Base-by-base conservation (phyloP, 2,329 filamentous ascomycete genomes). In the Fusarium virguliforme region DNA sequence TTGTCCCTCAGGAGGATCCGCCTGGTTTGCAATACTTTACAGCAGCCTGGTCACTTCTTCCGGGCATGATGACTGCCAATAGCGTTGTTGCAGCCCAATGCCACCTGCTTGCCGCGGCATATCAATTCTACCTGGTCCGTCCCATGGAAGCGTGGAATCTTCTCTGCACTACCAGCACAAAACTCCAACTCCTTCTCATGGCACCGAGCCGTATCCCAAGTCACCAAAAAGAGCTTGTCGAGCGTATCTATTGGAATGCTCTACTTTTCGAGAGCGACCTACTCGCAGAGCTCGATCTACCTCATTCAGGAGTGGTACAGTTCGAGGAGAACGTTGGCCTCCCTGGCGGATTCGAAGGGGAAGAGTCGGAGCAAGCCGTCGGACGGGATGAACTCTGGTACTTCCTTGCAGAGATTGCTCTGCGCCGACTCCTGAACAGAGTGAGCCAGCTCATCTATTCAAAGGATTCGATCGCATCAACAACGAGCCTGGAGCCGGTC, bases 371-470 rank as follows among this genome's bases (percentile, higher is more conserved):
- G 70, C 83, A 87, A 7, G 88, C 89, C 8, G 92, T 90, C 8
- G 92, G 91, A 12, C 88, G 89, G 54, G 93, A 95, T 74, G 92
- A 95, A 65, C 84, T 95, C 13, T 95, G 93, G 92, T 96, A 96
- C 77, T 95, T 95, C 74, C 83, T 95, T 32, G 93, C 93, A 38
- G 93, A 95, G 76, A 95, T 96, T 68, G 93, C 92, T 5, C 83
- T 96, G 12, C 88, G 93, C 50, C 86, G 93, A 62, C 87, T 96
- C 4, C 86, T 95, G 72, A 94, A 94, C 78, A 87, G 92, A 64
- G 92, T 94, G 75, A 94, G 91, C 82, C 91, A 94, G 77, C 88
- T 94, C 74, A 92, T 94, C 69, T 94, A 94, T 79, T 91, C 91
- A 53, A 92, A 92, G 75, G 89, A 91, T 75, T 91, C 89, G 4